Evolutionary conservation across 805 yeast genomes (phyloP).

Genomic region (Nakazawaea ishiwadae): DNA sequence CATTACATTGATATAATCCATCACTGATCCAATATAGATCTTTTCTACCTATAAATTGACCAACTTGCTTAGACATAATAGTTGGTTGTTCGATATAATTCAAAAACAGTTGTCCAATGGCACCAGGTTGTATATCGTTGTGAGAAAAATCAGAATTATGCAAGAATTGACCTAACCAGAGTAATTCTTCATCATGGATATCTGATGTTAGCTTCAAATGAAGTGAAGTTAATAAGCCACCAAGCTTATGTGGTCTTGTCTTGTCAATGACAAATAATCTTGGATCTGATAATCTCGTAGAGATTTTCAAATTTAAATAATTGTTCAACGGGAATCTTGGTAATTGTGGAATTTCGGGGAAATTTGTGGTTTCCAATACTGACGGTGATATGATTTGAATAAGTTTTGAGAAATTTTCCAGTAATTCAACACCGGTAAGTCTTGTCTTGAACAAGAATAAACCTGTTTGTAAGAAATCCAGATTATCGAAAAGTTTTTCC

Average conservation of each 20-base stretch:
- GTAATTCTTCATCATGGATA: slow-evolving; percentile 69
- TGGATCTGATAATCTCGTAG: slow-evolving; percentile 41
- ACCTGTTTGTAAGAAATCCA: slow-evolving; percentile 30
- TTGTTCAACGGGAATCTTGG: slow-evolving; percentile 26
- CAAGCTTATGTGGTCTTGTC: slow-evolving; percentile 37
- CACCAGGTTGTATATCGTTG: slow-evolving; percentile 49
- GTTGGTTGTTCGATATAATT: neutral
- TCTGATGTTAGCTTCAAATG: slow-evolving; percentile 40
- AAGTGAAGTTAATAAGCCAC: slow-evolving; percentile 40
- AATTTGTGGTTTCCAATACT: slow-evolving; percentile 33
- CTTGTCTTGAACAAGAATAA: slow-evolving; percentile 48
- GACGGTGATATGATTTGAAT: slow-evolving; percentile 43
- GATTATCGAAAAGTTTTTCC: slow-evolving; percentile 27
- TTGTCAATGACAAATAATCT: slow-evolving; percentile 45
- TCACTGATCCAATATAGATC: neutral
- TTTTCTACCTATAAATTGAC: neutral
- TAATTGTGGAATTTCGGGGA: slow-evolving; percentile 31
- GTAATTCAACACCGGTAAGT: slow-evolving; percentile 21
- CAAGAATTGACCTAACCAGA: slow-evolving; percentile 64
- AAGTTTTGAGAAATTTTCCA: slow-evolving; percentile 30
- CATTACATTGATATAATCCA: slow-evolving; percentile 5
- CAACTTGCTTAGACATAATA: slow-evolving; percentile 4
- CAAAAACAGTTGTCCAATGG: slow-evolving; percentile 37
- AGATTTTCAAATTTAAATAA: slow-evolving; percentile 35
- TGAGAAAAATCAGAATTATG: slow-evolving; percentile 47